Evolutionary conservation across 73 alveolate genomes (phyloP).

Genomic region (Blepharisma japonicum): DNA sequence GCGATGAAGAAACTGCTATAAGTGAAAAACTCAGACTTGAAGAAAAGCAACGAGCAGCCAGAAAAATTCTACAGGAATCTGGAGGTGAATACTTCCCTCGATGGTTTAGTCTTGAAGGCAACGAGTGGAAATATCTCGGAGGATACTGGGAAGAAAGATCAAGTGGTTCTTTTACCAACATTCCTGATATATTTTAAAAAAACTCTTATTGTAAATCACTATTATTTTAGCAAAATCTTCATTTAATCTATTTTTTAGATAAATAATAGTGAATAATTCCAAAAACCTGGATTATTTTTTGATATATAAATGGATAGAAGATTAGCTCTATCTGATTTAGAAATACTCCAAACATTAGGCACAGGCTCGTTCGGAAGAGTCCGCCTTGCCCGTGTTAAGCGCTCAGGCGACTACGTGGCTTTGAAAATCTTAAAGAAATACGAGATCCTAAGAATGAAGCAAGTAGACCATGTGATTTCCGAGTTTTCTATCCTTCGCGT

Average conservation of each 20-base stretch:
- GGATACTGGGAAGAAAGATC: constrained; percentile 81
- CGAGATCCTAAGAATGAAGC: constrained; percentile 83
- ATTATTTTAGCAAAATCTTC: too few species aligned
- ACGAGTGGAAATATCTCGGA: constrained; percentile 53
- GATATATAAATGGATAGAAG: background rate
- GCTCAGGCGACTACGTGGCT: constrained; percentile 51
- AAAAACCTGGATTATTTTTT: too few species aligned
- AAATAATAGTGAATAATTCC: too few species aligned
- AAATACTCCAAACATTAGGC: constrained; percentile 30
- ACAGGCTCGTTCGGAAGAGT: constrained; percentile 92
- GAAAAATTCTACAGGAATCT: constrained; percentile 60
- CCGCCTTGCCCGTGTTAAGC: constrained; percentile 73
- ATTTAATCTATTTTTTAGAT: too few species aligned
- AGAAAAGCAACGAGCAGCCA: constrained; percentile 84
- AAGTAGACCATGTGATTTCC: constrained; percentile 95
- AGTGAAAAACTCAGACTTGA: constrained; percentile 90
- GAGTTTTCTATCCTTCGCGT: constrained; percentile 91
- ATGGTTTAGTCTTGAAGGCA: constrained; percentile 57
- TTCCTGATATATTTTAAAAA: constrained; percentile 11
- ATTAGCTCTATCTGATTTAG: constrained; percentile 26
- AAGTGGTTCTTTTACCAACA: background rate
- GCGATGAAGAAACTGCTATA: constrained; percentile 75
- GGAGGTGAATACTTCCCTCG: constrained; percentile 59
- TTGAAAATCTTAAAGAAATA: constrained; percentile 93
- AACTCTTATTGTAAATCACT: background rate